phyloP scores from a whole-genome alignment of 2,329 filamentous ascomycete genomes.

The Gremmenia infestans region DNA sequence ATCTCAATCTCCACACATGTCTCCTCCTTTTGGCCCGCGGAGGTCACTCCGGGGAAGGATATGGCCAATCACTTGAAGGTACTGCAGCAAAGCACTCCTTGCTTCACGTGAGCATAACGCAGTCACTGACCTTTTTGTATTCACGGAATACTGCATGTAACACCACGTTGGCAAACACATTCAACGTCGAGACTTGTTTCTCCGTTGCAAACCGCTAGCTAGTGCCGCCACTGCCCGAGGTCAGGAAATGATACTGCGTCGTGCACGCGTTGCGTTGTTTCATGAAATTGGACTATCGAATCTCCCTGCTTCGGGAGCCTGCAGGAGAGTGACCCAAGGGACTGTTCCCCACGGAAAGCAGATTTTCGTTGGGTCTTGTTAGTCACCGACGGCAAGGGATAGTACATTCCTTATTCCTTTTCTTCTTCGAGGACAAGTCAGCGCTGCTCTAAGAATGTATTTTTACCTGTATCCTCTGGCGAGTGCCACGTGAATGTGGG shows the following conservation, averaged over 20 bases:
- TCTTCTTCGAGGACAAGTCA: neutral
- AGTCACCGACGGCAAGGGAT: neutral
- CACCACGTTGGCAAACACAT: neutral
- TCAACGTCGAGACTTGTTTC: neutral
- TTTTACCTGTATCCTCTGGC: neutral
- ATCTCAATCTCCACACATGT: neutral
- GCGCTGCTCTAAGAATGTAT: neutral
- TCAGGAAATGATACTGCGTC: neutral
- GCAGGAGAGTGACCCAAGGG: neutral
- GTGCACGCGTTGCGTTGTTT: neutral
- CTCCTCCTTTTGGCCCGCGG: neutral
- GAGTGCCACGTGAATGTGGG: neutral
- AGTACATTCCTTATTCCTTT: neutral
- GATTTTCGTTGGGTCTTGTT: neutral
- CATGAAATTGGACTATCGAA: neutral
- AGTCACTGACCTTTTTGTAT: neutral
- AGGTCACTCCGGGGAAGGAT: too few species aligned
- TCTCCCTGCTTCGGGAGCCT: neutral
- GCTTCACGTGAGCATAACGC: neutral
- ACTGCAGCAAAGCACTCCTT: neutral
- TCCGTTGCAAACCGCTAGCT: neutral
- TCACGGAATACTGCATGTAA: neutral
- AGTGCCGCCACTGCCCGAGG: neutral
- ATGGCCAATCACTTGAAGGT: neutral
- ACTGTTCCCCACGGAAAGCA: neutral